phyloP scores from a whole-genome alignment of 495 filamentous ascomycete genomes.

The Hypoxylon trugodes region DNA sequence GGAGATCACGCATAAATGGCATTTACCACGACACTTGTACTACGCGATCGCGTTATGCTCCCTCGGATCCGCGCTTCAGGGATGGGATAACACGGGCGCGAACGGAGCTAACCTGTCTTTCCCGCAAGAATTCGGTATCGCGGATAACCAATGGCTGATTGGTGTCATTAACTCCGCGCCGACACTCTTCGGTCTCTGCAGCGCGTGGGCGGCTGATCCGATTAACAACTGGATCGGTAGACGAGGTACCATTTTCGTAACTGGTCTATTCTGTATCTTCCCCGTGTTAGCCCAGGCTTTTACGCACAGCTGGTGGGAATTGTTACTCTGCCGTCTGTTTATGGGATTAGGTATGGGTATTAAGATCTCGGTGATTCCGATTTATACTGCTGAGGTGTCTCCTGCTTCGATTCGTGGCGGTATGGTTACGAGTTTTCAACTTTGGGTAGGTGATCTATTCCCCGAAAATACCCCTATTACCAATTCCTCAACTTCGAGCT shows the following conservation, averaged over 20 bases:
- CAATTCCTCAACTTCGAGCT: conserved; percentile 56
- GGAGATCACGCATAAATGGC: conserved; percentile 65
- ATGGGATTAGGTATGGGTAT: conserved; percentile 61
- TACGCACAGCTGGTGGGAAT: conserved; percentile 30
- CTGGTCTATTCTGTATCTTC: conserved; percentile 60
- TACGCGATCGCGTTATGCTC: conserved; percentile 59
- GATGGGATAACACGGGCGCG: conserved; percentile 47
- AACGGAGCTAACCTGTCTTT: conserved; percentile 48
- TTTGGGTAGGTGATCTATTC: conserved; percentile 43
- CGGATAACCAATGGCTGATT: conserved; percentile 44
- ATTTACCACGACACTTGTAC: conserved; percentile 64
- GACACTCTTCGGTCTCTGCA: conserved; percentile 48
- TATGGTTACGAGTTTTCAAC: conserved; percentile 71
- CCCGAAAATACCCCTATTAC: conserved; percentile 24
- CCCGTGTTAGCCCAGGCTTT: conserved; percentile 55
- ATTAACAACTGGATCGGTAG: conserved; percentile 64
- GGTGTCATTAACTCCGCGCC: conserved; percentile 54
- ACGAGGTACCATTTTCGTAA: conserved; percentile 66
- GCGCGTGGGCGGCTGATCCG: conserved; percentile 63
- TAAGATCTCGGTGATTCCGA: conserved; percentile 66
- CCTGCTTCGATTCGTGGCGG: conserved; percentile 66
- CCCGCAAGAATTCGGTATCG: conserved; percentile 23
- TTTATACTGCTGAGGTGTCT: conserved; percentile 66
- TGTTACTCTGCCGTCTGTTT: conserved; percentile 26
- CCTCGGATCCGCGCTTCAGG: conserved; percentile 49